Evolutionary conservation across 768 basidiomycete genomes (phyloP), one percentile per base, ranked within the genome.

Genomic region (Suillus occidentalis): DNA sequence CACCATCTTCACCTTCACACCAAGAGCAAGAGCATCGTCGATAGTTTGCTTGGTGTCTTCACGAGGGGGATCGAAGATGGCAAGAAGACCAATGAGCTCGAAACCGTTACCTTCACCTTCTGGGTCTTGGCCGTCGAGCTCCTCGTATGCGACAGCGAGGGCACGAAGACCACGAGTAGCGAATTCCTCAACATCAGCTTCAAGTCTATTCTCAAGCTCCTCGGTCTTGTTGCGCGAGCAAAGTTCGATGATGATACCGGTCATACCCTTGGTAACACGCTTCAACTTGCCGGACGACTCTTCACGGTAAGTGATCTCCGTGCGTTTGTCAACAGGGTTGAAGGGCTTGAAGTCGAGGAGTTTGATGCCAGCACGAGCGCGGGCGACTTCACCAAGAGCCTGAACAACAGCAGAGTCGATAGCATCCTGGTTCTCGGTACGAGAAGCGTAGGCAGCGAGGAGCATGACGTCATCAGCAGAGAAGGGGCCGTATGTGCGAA

Each of bases 181-280:
- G 72, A 91, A 98, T 76, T 97, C 96, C 80, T 98, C 95, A 61
- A 99, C 97, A 74, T 99, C 97, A 67, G 86, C 84, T 83, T 98
- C 95, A 65, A 99, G 90, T 70, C 83, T 86, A 81, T 92, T 88
- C 86, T 99, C 96, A 52, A 95, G 70, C 67, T 94, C 94, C 13
- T 92, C 89, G 47, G 93, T 92, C 88, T 98, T 98, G 90, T 97
- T 96, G 76, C 97, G 92, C 28, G 92, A 84, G 88, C 96, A 98
- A 58, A 97, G 91, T 64, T 97, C 94, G 74, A 97, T 95, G 83
- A 98, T 95, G 79, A 94, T 91, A 82, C 95, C 97, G 52, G 97
- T 99, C 97, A 99, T 99, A 77, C 97, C 97, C 90, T 99, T 99
- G 76, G 97, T 97, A 73, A 97, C 97, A 73, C 97, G 94, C 88